These are phyloP conservation scores for Dichotomocladium elegans DNA, from an alignment of 371 early-diverging fungal genomes.

Conservation along the genomic window DNA sequence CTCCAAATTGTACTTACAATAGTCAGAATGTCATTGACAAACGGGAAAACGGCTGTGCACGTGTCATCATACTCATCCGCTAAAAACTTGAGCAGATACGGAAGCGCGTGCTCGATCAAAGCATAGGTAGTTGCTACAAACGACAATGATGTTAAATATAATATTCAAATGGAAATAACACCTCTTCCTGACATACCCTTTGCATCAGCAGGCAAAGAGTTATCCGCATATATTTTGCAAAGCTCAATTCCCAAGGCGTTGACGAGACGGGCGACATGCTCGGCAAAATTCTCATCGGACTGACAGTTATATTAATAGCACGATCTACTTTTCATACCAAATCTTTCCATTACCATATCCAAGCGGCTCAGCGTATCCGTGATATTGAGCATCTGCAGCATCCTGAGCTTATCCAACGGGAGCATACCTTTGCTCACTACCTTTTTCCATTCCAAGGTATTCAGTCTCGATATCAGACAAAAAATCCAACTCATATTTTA, in stretches of 20 bases:
- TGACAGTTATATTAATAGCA: slow-evolving; percentile 11
- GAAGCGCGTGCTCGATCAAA: slow-evolving; percentile 62
- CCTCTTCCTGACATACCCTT: slow-evolving; percentile 16
- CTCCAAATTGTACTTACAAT: too few species aligned
- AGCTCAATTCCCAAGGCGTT: slow-evolving; percentile 83
- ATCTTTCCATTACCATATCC: slow-evolving; percentile 32
- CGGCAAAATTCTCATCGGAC: slow-evolving; percentile 75
- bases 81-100: slow-evolving; percentile 68
- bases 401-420: slow-evolving; percentile 78
- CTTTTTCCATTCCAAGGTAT: too few species aligned
- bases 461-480: too few species aligned
- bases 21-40: slow-evolving; percentile 64
- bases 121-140: slow-evolving; percentile 28
- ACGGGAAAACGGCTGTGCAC: slow-evolving; percentile 68
- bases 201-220: slow-evolving; percentile 32
- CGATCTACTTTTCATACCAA: neutral
- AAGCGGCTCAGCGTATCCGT: slow-evolving; percentile 59
- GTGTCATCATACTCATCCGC: slow-evolving; percentile 83
- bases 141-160: neutral
- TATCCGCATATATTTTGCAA: slow-evolving; percentile 71
- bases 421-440: slow-evolving; percentile 92
- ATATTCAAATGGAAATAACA: too few species aligned
- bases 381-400: slow-evolving; percentile 78
- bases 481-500: slow-evolving; percentile 13
- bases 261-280: slow-evolving; percentile 77